phyloP scores from a whole-genome alignment of 1,284 basidiomycete genomes.

The Melampsora larici-populina region DNA sequence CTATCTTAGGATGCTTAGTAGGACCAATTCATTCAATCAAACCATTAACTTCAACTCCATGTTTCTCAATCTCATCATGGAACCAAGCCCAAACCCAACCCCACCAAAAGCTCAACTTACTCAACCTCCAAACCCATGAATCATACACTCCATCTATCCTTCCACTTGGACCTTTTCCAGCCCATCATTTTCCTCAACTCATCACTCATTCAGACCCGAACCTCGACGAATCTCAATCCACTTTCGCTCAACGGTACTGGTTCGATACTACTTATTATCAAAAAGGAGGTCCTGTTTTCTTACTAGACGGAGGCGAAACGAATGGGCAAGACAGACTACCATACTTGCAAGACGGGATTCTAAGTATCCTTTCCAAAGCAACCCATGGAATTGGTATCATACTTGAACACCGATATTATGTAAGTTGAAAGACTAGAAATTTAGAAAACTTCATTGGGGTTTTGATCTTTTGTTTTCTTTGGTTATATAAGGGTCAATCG shows the following conservation, averaged over 20 bases:
- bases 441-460: no score
- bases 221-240: conserved; percentile 21
- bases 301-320: conserved; percentile 51
- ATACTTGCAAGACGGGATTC: conserved; percentile 49
- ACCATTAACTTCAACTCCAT: no score
- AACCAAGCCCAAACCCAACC: no score
- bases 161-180: no score
- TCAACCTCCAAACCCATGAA: no score
- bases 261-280: conserved; percentile 49
- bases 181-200: conserved; percentile 47
- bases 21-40: no score
- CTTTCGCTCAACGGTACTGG: conserved; percentile 52
- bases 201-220: conserved; percentile 50
- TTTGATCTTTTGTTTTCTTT: not conserved
- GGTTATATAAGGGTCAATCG: not conserved
- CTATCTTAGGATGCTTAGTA: no score
- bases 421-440: no score
- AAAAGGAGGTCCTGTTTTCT: conserved; percentile 48
- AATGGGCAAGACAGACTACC: conserved; percentile 45
- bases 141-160: no score
- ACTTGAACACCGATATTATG: conserved; percentile 45
- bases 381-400: conserved; percentile 51
- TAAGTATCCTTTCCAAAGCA: conserved; percentile 49
- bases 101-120: no score
- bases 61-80: no score